phyloP scores from a whole-genome alignment of 495 filamentous ascomycete species.

The Lepraria neglecta region DNA sequence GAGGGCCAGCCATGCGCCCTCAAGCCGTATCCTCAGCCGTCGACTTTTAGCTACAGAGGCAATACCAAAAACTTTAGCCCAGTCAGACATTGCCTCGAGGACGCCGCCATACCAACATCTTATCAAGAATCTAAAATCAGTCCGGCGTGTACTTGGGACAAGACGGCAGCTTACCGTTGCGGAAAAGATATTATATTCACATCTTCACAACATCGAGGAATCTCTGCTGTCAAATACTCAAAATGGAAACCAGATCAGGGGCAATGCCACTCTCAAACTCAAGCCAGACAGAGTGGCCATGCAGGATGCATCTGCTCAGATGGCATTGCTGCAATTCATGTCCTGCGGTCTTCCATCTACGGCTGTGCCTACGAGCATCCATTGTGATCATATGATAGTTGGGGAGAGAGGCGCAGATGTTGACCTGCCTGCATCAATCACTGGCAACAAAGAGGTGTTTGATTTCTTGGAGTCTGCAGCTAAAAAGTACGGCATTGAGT shows the following conservation, averaged over 20 bases:
- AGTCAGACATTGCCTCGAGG: conserved; percentile 41
- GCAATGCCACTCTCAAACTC: conserved; percentile 89
- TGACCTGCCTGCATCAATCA: conserved; percentile 79
- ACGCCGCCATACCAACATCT: conserved; percentile 62
- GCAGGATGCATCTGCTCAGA: conserved; percentile 98
- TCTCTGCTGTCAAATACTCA: conserved; percentile 70
- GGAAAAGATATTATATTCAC: conserved; percentile 97
- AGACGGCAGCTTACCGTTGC: conserved; percentile 72
- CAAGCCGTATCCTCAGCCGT: conserved; percentile 4
- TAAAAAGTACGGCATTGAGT: conserved; percentile 96
- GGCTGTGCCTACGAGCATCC: conserved; percentile 94
- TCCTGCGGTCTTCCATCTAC: conserved; percentile 84
- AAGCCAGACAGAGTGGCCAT: conserved; percentile 97
- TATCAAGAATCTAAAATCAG: conserved; percentile 51
- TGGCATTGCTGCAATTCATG: conserved; percentile 98
- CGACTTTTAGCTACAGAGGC: conserved; percentile 35
- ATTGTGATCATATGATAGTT: conserved; percentile 99
- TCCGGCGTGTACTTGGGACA: conserved; percentile 64
- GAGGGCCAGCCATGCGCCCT: not conserved
- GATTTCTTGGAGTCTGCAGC: conserved; percentile 93
- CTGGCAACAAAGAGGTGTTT: conserved; percentile 93
- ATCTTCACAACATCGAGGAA: conserved; percentile 81
- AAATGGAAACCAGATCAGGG: conserved; percentile 75
- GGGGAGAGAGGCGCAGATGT: conserved; percentile 82
- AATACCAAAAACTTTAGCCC: conserved; percentile 23